Conservation (phyloP, 345 rosid species). For the Passiflora organensis region DNA sequence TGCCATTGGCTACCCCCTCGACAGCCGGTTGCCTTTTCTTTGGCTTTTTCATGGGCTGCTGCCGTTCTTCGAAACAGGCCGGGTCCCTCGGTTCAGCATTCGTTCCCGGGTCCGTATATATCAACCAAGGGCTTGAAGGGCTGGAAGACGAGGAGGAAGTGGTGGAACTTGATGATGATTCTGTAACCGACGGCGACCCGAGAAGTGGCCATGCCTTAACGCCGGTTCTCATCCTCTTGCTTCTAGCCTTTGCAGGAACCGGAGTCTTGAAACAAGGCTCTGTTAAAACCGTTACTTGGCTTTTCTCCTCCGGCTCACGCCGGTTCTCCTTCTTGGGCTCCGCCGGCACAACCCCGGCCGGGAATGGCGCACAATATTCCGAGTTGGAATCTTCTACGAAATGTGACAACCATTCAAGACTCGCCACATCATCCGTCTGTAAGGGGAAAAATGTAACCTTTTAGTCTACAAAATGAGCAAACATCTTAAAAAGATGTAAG, state of each 20-base stretch:
- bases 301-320: slow-evolving; percentile 18
- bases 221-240: slow-evolving; percentile 65
- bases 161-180: slow-evolving; percentile 43
- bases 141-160: slow-evolving; percentile 30
- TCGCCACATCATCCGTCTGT: slow-evolving; percentile 64
- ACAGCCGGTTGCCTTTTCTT: slow-evolving; percentile 25
- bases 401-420: slow-evolving; percentile 83
- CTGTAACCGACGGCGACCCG: slow-evolving; percentile 49
- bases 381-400: slow-evolving; percentile 82
- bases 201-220: slow-evolving; percentile 48
- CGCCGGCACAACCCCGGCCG: slow-evolving; percentile 25
- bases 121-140: slow-evolving; percentile 28
- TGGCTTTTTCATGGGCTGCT: slow-evolving; percentile 25
- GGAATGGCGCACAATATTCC: slow-evolving; percentile 45
- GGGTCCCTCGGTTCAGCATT: slow-evolving; percentile 20
- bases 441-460: slow-evolving; percentile 16
- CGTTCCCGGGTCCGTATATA: slow-evolving; percentile 13
- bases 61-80: background rate
- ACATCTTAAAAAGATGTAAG: background rate
- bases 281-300: background rate
- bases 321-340: slow-evolving; percentile 23
- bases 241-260: slow-evolving; percentile 74
- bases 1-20: background rate
- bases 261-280: slow-evolving; percentile 35
- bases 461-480: slow-evolving; percentile 2